phyloP scores from a whole-genome alignment of 2,329 filamentous ascomycete genomes.

The Xylaria sp. region DNA sequence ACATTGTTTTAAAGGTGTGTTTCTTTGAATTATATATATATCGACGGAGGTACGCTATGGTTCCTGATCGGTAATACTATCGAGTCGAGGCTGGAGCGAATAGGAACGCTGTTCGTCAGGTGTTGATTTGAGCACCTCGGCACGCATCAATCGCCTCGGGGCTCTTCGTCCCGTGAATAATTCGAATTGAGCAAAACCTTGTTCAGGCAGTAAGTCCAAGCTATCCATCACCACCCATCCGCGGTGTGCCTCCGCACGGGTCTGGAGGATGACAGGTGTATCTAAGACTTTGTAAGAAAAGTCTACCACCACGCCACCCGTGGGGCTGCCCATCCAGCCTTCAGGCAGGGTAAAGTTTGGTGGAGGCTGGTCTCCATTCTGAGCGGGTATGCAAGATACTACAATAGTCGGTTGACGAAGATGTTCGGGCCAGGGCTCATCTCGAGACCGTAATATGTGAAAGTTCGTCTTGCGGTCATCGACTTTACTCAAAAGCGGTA shows the following conservation, averaged over 20 bases:
- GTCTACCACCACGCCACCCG: conserved; percentile 80
- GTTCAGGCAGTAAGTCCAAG: conserved; percentile 78
- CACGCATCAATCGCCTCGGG: conserved; percentile 75
- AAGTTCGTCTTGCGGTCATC: conserved; percentile 58
- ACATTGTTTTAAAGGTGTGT: neutral
- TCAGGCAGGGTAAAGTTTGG: conserved; percentile 76
- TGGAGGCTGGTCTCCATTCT: conserved; percentile 69
- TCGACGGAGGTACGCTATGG: conserved; percentile 36
- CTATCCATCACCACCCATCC: conserved; percentile 82
- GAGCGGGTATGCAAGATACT: conserved; percentile 78
- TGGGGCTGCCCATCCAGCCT: conserved; percentile 76
- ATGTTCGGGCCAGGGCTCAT: conserved; percentile 71
- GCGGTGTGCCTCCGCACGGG: conserved; percentile 65
- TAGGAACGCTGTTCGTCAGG: conserved; percentile 54
- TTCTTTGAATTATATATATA: neutral
- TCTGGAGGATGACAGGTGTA: conserved; percentile 76
- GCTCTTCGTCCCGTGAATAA: conserved; percentile 78
- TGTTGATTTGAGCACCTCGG: conserved; percentile 65
- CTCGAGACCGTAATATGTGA: conserved; percentile 66
- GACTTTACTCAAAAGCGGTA: conserved; percentile 56
- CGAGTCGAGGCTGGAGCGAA: conserved; percentile 53
- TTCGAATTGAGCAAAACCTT: conserved; percentile 85
- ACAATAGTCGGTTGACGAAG: conserved; percentile 76
- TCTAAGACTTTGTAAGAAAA: conserved; percentile 78
- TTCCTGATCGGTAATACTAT: conserved; percentile 54